Evolutionary conservation across 108 stramenopile genomes (phyloP).

Genomic region (Stephanodiscus minutulus): DNA sequence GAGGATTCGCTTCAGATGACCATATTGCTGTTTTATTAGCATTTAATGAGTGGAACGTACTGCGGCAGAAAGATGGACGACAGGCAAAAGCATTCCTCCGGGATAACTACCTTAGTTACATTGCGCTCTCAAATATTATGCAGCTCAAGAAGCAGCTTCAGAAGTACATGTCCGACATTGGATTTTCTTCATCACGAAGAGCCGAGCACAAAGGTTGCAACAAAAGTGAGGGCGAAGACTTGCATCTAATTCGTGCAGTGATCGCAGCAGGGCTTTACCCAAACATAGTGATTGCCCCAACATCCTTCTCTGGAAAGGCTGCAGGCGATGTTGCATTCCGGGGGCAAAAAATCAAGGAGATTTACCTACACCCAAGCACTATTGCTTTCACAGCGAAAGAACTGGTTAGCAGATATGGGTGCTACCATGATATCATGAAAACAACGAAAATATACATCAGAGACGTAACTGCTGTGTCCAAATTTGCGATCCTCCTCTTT

Average conservation of each 20-base stretch:
- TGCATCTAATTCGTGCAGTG: conserved; percentile 76
- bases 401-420: conserved; percentile 67
- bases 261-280: conserved; percentile 90
- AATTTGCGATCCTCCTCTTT: conserved; percentile 70
- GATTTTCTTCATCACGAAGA: conserved; percentile 8
- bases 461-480: conserved; percentile 64
- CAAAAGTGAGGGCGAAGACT: conserved; percentile 47
- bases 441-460: conserved; percentile 77
- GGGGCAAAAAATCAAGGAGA: conserved; percentile 62
- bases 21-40: conserved; percentile 84
- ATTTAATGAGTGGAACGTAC: conserved; percentile 64
- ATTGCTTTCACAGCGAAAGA: conserved; percentile 58
- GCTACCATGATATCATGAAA: conserved; percentile 80
- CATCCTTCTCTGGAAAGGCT: conserved; percentile 51
- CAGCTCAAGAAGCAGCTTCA: conserved; percentile 74
- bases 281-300: conserved; percentile 79
- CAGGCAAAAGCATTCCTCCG: conserved; percentile 58
- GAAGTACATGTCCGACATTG: conserved; percentile 40
- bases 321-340: conserved; percentile 60
- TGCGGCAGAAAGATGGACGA: conserved; percentile 45
- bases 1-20: conserved; percentile 68
- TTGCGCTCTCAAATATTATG: conserved; percentile 73
- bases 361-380: conserved; percentile 73
- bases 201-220: neutral
- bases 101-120: conserved; percentile 71